phyloP scores from a whole-genome alignment of 257 asterid genomes.

The Verbascum thapsus region DNA sequence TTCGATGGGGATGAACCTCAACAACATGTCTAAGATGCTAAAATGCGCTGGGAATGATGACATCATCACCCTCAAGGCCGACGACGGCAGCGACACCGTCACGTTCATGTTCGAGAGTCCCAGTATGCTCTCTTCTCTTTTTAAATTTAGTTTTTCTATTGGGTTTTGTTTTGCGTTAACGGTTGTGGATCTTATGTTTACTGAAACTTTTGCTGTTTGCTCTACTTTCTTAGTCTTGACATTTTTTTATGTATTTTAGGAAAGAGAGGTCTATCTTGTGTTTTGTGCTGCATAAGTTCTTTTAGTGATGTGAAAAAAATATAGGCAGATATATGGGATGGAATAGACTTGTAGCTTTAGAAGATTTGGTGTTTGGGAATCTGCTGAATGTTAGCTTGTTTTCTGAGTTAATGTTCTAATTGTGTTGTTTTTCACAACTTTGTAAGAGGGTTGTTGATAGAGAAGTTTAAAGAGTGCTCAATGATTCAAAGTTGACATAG shows the following conservation, averaged over 20 bases:
- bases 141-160: neutral
- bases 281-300: neutral
- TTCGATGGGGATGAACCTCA: slow-evolving; percentile 66
- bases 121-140: slow-evolving; percentile 35
- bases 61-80: slow-evolving; percentile 64
- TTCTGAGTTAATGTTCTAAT: no score
- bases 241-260: neutral
- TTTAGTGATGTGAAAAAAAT: neutral
- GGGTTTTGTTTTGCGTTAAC: neutral
- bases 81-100: slow-evolving; percentile 62
- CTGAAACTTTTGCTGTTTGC: no score
- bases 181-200: neutral
- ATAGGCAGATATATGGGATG: neutral
- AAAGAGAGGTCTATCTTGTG: neutral
- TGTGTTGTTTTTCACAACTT: no score
- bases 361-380: neutral
- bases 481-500: neutral
- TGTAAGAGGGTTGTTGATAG: no score
- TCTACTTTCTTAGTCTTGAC: no score
- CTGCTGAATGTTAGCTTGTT: no score
- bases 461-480: neutral
- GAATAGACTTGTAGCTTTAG: neutral
- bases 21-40: slow-evolving; percentile 58
- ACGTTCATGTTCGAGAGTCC: slow-evolving; percentile 77
- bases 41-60: slow-evolving; percentile 70